Percentiles rank a stretch among this genome's conserved stretches.
phyloP scores from a whole-genome alignment of 495 filamentous ascomycete species.

The Penicillium argentinense region DNA sequence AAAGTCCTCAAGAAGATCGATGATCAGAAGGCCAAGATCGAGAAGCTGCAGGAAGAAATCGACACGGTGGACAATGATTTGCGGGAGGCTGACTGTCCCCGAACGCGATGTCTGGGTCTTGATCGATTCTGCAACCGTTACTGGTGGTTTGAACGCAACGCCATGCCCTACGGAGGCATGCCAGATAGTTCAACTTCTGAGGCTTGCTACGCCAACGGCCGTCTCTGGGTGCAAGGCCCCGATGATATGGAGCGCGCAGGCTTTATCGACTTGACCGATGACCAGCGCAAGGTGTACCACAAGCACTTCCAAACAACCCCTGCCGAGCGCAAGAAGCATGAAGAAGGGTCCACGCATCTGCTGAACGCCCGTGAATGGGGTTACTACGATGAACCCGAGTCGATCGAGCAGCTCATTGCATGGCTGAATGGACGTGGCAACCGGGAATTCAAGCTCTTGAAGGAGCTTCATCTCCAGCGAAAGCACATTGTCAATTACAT shows the following conservation, averaged over 20 bases:
- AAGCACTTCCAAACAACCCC: conserved; percentile 75
- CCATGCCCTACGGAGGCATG: conserved; percentile 91
- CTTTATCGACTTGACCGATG: conserved; percentile 73
- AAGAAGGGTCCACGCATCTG: conserved; percentile 82
- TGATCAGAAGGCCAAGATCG: conserved; percentile 74
- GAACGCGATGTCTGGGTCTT: conserved; percentile 83
- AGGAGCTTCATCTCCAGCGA: conserved; percentile 76
- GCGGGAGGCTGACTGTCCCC: conserved; percentile 87
- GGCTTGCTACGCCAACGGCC: conserved; percentile 88
- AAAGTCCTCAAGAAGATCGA: conserved; percentile 85
- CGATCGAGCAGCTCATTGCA: conserved; percentile 72
- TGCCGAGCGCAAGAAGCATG: conserved; percentile 77
- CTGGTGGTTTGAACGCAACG: conserved; percentile 98
- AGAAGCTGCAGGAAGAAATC: conserved; percentile 81
- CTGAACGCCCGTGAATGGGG: conserved; percentile 82
- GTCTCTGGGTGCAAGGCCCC: conserved; percentile 94
- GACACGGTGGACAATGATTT: conserved; percentile 83
- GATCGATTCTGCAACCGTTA: conserved; percentile 98
- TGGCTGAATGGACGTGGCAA: conserved; percentile 87
- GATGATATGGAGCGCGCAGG: conserved; percentile 85
- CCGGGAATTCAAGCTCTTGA: conserved; percentile 80
- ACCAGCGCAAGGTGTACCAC: conserved; percentile 58
- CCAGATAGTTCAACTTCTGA: conserved; percentile 84
- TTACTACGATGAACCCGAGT: conserved; percentile 77
- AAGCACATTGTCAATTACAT: conserved; percentile 79